These are phyloP conservation scores for Cordyceps farinosa DNA, from an alignment of 2,329 filamentous ascomycete genomes.

Conservation along the genomic window DNA sequence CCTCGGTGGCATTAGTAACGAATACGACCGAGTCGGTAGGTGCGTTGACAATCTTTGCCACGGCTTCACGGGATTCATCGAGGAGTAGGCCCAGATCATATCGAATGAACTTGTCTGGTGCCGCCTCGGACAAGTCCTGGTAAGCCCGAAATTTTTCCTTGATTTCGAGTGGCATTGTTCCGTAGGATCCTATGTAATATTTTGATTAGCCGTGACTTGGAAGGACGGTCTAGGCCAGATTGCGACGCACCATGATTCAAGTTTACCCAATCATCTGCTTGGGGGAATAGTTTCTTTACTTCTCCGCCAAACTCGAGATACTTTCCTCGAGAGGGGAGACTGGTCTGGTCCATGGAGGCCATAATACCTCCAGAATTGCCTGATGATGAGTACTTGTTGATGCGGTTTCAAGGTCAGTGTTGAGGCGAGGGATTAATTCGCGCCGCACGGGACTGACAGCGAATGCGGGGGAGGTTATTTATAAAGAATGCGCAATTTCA, in stretches of 20 bases:
- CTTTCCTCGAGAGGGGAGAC: slow-evolving; percentile 4
- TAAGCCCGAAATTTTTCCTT: slow-evolving; percentile 57
- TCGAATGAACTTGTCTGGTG: slow-evolving; percentile 73
- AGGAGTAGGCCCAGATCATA: slow-evolving; percentile 62
- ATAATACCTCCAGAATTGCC: background rate
- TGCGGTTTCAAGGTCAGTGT: background rate
- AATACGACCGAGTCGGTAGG: slow-evolving; percentile 67
- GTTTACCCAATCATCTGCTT: slow-evolving; percentile 8
- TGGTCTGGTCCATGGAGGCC: background rate
- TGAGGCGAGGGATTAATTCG: background rate
- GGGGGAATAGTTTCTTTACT: slow-evolving; percentile 11
- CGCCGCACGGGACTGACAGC: background rate
- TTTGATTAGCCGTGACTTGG: background rate
- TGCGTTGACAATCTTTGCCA: slow-evolving; percentile 64
- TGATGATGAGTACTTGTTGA: background rate
- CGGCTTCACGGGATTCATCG: slow-evolving; percentile 58
- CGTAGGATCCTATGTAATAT: slow-evolving; percentile 64
- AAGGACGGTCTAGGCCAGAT: background rate
- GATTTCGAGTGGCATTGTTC: slow-evolving; percentile 65
- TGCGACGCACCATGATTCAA: slow-evolving; percentile 16
- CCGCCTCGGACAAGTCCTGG: slow-evolving; percentile 63
- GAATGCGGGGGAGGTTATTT: background rate
- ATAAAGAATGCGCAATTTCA: background rate
- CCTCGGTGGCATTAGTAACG: slow-evolving; percentile 76
- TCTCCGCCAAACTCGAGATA: slow-evolving; percentile 15